A percentile compares a stretch with the other conserved stretches of the same genome.
phyloP scores from a whole-genome alignment of 805 yeast genomes.

The Yarrowia yakushimensis region DNA sequence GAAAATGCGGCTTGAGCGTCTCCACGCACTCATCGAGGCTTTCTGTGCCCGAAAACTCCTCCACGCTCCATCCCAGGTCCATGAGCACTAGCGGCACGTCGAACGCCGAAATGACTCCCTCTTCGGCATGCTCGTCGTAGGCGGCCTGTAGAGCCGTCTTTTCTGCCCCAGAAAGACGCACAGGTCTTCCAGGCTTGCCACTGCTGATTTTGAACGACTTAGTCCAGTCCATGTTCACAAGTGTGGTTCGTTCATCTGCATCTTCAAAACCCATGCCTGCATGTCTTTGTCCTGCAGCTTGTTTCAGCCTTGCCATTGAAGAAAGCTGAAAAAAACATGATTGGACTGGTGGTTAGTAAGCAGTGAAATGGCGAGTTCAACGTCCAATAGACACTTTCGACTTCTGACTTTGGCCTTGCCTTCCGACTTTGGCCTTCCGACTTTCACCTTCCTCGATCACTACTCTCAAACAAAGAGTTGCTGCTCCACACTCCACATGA shows the following conservation, averaged over 20 bases:
- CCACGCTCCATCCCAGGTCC: constrained; percentile 22
- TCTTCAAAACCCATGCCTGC: no score
- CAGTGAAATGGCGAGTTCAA: no score
- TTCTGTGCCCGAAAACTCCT: constrained; percentile 8
- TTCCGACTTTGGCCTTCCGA: no score
- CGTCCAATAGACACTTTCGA: no score
- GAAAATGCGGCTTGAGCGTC: background rate
- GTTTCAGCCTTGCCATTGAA: no score
- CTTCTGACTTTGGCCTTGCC: no score
- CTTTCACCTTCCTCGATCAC: no score
- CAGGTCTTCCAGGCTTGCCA: constrained; percentile 4
- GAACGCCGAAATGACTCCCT: background rate
- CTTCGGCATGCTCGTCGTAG: background rate
- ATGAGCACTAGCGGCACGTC: constrained; percentile 14
- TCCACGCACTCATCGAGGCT: constrained; percentile 7
- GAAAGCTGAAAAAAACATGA: no score
- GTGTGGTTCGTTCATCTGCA: background rate
- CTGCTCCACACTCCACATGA: no score
- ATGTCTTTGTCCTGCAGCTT: no score
- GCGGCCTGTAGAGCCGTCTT: background rate
- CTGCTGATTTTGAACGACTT: constrained; percentile 11
- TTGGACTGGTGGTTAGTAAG: no score
- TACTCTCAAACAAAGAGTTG: no score
- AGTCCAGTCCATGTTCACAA: constrained; percentile 17
- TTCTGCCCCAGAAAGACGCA: constrained; percentile 3